Base-by-base conservation (phyloP, 2,329 filamentous ascomycete genomes). In the Exophiala xenobiotica region DNA sequence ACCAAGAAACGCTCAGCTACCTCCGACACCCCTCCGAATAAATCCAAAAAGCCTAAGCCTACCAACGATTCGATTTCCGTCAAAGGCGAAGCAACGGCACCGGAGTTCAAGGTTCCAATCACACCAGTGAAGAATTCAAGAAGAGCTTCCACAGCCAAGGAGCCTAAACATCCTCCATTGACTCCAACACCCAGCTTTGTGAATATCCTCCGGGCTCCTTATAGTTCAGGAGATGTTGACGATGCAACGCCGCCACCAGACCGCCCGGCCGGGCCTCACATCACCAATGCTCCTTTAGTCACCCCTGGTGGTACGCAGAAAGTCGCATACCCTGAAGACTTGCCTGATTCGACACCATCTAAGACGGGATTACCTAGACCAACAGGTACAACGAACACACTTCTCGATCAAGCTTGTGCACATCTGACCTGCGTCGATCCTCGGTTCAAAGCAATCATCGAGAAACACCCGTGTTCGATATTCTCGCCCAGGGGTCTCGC, bases 401-500 rank as follows among this genome's bases (percentile, higher is more conserved):
- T 96, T 12, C 78, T 97, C 2, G 78, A 87, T 35, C 79, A 90
- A 63, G 92, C 90, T 3, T 82, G 85, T 57, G 80, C 80, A 6
- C 86, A 95, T 69, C 75, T 97, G 5, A 78, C 91, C 60, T 76
- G 75, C 12, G 78, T 87, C 4, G 91, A 96, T 61, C 74, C 83
- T 7, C 84, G 84, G 27, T 79, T 96, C 65, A 79, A 82, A 62
- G 75, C 80, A 0, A 69, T 96, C 14, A 82, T 96, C 42, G 83
- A 88, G 51, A 80, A 82, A 51, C 79, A 95, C 64, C 81, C 80
- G 54, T 97, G 92, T 69, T 78, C 77, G 48, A 72, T 93, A 12
- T 97, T 97, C 71, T 87, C 85, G 1, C 80, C 89, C 0, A 85
- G 87, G 57, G 90, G 90, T 0, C 73, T 97, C n/a, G 82, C 85